Conservation (phyloP, 768 basidiomycete species). For the Amanita pseudoporphyria region DNA sequence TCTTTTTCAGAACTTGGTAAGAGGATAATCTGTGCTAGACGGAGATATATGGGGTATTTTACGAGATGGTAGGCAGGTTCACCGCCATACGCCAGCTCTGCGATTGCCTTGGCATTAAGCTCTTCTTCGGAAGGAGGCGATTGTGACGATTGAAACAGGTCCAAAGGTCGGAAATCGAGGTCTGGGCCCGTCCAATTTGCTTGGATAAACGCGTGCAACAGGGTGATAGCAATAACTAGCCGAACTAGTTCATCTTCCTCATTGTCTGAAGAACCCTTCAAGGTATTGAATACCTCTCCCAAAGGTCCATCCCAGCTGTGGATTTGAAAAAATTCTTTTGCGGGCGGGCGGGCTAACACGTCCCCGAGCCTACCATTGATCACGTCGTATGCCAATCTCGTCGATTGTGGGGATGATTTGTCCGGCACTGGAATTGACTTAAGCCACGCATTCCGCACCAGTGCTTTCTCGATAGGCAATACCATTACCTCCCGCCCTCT, state of each 20-base stretch:
- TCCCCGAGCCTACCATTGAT: conserved; percentile 50
- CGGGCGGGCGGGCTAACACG: conserved; percentile 36
- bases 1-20: conserved; percentile 27
- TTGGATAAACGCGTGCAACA: conserved; percentile 86
- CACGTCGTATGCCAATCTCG: conserved; percentile 42
- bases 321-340: conserved; percentile 29
- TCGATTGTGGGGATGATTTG: conserved; percentile 8
- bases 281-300: not conserved
- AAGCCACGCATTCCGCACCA: conserved; percentile 44
- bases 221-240: conserved; percentile 64
- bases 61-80: conserved; percentile 96
- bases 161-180: conserved; percentile 46
- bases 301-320: not conserved
- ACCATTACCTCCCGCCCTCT: not conserved
- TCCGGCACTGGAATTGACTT: conserved; percentile 13
- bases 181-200: conserved; percentile 95
- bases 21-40: conserved; percentile 63
- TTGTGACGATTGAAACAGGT: conserved; percentile 24
- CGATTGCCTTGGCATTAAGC: conserved; percentile 58
- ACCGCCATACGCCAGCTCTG: conserved; percentile 73
- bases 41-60: conserved; percentile 56
- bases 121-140: conserved; percentile 31
- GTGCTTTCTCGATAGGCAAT: conserved; percentile 37
- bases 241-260: conserved; percentile 36
- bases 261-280: not conserved